Percentiles rank a stretch among this genome's conserved stretches.
These are phyloP conservation scores for Trichosporon ovoides DNA, from an alignment of 1,284 basidiomycete genomes.

Conservation along the genomic window DNA sequence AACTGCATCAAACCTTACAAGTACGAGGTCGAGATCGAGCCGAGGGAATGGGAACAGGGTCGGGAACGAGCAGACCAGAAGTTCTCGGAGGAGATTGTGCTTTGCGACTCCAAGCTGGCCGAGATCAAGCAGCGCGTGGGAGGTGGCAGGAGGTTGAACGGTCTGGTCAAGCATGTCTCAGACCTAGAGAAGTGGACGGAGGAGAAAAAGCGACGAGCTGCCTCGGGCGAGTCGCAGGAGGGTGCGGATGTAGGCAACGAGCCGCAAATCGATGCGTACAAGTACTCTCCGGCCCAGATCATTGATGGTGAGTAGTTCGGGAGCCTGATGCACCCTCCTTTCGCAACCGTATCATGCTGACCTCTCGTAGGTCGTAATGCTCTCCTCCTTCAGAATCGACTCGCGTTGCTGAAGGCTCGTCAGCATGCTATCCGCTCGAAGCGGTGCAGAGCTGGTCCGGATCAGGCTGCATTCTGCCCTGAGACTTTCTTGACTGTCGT, in stretches of 20 bases:
- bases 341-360: too few relatives aligned
- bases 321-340: too few relatives aligned
- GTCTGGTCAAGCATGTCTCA: constrained; percentile 74
- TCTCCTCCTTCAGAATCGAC: constrained; percentile 73
- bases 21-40: constrained; percentile 79
- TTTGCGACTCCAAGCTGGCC: constrained; percentile 80
- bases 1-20: constrained; percentile 99
- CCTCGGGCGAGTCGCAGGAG: constrained; percentile 16
- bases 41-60: constrained; percentile 84
- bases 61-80: constrained; percentile 67
- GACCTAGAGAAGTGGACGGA: constrained; percentile 74
- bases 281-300: constrained; percentile 83
- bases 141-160: constrained; percentile 69
- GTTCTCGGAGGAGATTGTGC: constrained; percentile 73
- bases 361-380: constrained; percentile 84
- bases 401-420: constrained; percentile 77
- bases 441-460: constrained; percentile 79
- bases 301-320: constrained; percentile 74
- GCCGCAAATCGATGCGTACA: constrained; percentile 63
- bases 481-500: constrained; percentile 96
- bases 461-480: constrained; percentile 83
- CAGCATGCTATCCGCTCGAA: constrained; percentile 76
- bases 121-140: constrained; percentile 84
- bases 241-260: constrained; percentile 50
- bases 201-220: constrained; percentile 48